phyloP scores from a whole-genome alignment of 1,139 yeast species.

The Chernovozyma aurita region DNA sequence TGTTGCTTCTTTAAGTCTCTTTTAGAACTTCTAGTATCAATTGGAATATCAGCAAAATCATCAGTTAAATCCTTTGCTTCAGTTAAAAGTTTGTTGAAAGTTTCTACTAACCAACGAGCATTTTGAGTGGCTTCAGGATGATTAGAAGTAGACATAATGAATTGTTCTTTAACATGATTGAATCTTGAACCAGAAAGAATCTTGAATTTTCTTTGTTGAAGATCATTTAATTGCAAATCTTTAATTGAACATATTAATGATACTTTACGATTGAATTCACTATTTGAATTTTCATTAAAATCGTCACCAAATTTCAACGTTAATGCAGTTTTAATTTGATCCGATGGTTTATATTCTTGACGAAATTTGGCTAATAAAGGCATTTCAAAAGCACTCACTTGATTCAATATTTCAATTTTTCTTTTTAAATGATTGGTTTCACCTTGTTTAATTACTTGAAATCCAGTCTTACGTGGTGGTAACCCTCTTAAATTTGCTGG shows the following conservation, averaged over 20 bases:
- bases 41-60: constrained; percentile 75
- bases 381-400: constrained; percentile 88
- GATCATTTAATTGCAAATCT: constrained; percentile 48
- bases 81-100: constrained; percentile 53
- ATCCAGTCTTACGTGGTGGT: constrained; percentile 39
- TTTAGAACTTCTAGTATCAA: constrained; percentile 66
- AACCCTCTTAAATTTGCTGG: constrained; percentile 35
- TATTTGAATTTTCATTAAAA: constrained; percentile 57
- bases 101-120: constrained; percentile 65
- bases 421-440: constrained; percentile 34
- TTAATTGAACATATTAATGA: constrained; percentile 50
- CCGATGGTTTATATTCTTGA: constrained; percentile 51
- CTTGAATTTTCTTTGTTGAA: constrained; percentile 68
- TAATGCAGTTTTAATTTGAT: constrained; percentile 48
- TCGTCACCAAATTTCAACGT: constrained; percentile 69
- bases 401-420: constrained; percentile 48
- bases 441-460: constrained; percentile 36
- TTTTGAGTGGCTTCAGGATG: constrained; percentile 83
- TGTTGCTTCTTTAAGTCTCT: constrained; percentile 37
- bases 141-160: constrained; percentile 60
- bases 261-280: constrained; percentile 70
- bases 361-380: constrained; percentile 78
- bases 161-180: constrained; percentile 52
- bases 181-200: constrained; percentile 77
- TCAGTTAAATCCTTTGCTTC: constrained; percentile 62